Base-by-base conservation (phyloP, 1,284 basidiomycete species). In the Xanthoconium separans region DNA sequence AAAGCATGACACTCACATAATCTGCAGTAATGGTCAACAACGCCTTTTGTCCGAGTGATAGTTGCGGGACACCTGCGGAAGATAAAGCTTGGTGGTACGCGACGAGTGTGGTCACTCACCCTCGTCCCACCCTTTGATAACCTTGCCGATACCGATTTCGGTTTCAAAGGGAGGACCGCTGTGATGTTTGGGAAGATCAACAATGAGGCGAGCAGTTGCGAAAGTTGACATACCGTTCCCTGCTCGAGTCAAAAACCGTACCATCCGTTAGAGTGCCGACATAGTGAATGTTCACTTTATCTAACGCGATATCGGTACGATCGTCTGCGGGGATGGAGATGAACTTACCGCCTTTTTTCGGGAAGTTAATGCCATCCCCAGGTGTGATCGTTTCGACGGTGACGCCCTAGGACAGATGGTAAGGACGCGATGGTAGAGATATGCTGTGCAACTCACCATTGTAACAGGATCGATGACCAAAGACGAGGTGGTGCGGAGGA, bases 91-190 rank as follows among this genome's bases (percentile, higher is more conserved):
- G 34, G 57, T 27, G 44, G 56, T 52, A 44, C 27, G 9, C 7
- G 16, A 13, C 34, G 34, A 49, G 51, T 18, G 37, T n/a, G 33
- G 42, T 15, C 29, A 74, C 78, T 68, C 65, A 90, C 92, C 91
- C 73, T 94, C 91, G 68, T 95, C 92, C 93, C 93, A 95, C 41
- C 92, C 93, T 70, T 80, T 87, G 75, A 94, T 94, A 52, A 94
- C 91, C 70, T 85, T 85, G 36, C 87, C 88, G 44, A 85, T 77
- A 52, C 90, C 91, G 61, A 95, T 94, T 65, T 80, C 69, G 22
- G 89, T 92, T 65, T 76, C 69, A 72, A 95, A 95, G 3, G 91
- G 84, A 0, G 11, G 10, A 0, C 73, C 72, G 47, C 87, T 89
- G 37, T n/a, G 36, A 27, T 27, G 27, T 27, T 27, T 2, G 27